Conservation (phyloP, 2,329 filamentous ascomycete genomes). For the Pseudogymnoascus sp. region DNA sequence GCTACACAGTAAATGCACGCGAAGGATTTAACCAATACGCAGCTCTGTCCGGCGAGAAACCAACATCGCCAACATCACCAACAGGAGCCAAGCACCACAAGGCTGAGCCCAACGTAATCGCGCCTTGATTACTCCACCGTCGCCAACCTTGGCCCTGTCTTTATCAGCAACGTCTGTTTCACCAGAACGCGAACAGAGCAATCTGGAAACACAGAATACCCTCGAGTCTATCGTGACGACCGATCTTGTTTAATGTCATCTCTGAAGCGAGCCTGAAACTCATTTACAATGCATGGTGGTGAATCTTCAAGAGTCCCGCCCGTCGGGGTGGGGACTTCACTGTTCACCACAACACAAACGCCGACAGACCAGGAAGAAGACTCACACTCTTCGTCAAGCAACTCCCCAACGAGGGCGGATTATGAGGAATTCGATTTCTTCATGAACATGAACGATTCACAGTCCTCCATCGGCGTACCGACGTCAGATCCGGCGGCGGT, state of each 20-base stretch:
- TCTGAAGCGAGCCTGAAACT: not conserved
- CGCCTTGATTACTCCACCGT: conserved; percentile 9
- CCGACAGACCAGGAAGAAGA: conserved; percentile 27
- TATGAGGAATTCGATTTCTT: conserved; percentile 95
- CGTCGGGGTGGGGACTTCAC: not conserved
- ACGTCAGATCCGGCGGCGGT: conserved; percentile 70
- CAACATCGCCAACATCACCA: conserved; percentile 4
- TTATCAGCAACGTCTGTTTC: conserved; percentile 1
- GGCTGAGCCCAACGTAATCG: conserved; percentile 11
- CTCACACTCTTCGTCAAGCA: conserved; percentile 49
- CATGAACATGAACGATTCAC: conserved; percentile 80
- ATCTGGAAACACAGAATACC: conserved; percentile 1
- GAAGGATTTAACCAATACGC: not conserved
- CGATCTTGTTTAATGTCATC: conserved; percentile 9
- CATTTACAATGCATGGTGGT: not conserved
- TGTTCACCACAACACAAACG: not conserved
- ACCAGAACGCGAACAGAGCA: not conserved
- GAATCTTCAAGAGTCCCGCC: not conserved
- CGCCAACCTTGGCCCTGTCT: not conserved
- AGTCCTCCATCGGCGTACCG: conserved; percentile 81
- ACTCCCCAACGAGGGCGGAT: conserved; percentile 67
- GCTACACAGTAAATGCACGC: not conserved
- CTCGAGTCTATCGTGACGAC: conserved; percentile 2
- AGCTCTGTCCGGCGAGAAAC: conserved; percentile 6
- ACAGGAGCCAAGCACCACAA: conserved; percentile 5